Evolutionary conservation across 2,329 filamentous ascomycete species (phyloP), one percentile per base, ranked within the genome.

Genomic region (Blumeria hordei): DNA sequence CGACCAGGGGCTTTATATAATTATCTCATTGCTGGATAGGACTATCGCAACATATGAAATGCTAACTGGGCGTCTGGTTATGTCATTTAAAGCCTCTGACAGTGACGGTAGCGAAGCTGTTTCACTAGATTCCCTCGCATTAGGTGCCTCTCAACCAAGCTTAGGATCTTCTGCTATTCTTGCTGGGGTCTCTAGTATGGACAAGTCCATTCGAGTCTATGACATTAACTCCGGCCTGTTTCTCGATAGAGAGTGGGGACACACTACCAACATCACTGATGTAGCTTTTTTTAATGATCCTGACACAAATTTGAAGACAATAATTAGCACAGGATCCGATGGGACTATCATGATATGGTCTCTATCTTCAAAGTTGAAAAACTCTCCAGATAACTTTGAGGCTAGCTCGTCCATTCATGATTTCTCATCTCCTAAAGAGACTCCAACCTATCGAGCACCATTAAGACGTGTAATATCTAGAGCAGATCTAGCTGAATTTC

Each of bases 201-300:
- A 98, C 67, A 98, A 96, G 66, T 96, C 92, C 0, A 82, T 98
- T 55, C 76, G 92, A 37, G 71, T 98, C 14, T 98, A 98, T 63
- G 85, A 94, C 60, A 73, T 78, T 34, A 80, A 83, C 58, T 80
- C 78, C 44, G 88, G 90, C 8, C 70, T 72, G 1, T 81, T 98
- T 56, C 69, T 96, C 33, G 84, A 88, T 53, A 80, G 87, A 43
- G 92, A 96, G 68, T 95, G 88, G 78, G 92, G 92, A 0, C 92
- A 98, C 62, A 94, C 88, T 0, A 88, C 95, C 64, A 84, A 88
- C 8, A 87, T 98, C 59, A 94, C 85, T 54, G 88, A 88, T 57
- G 79, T 93, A 16, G 76, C 83, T 3, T 69, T 95, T 16, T 66
- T 90, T 10, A 77, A 83, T 55, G 61, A 59, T 14, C 72, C 72